Percentiles rank a stretch among this genome's conserved stretches.
Evolutionary conservation across 208 protist species (phyloP).

Genomic region (Leishmania arabica): DNA sequence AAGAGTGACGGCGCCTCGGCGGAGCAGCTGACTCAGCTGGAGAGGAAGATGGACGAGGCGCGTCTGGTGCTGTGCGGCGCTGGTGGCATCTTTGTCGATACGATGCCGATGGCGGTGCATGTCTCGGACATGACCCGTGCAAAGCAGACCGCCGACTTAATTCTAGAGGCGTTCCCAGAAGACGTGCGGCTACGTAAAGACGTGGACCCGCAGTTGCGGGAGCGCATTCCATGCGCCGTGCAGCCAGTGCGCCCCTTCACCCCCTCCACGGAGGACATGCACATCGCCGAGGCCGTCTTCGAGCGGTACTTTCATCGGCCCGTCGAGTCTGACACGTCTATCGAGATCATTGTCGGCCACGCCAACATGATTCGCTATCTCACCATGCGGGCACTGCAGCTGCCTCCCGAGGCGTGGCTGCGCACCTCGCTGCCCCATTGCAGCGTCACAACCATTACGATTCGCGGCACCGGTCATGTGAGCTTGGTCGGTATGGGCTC

Average conservation of each 20-base stretch:
- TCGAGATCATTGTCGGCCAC: conserved; percentile 84
- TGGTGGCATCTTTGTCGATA: conserved; percentile 37
- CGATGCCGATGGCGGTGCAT: conserved; percentile 39
- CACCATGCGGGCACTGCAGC: conserved; percentile 76
- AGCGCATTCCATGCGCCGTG: conserved; percentile 67
- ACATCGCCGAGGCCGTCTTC: conserved; percentile 51
- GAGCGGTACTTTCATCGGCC: conserved; percentile 76
- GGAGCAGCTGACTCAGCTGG: conserved; percentile 16
- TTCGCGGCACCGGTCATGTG: conserved; percentile 57
- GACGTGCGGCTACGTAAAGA: conserved; percentile 25
- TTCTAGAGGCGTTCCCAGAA: conserved; percentile 47
- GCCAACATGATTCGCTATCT: conserved; percentile 90
- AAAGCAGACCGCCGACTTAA: conserved; percentile 57
- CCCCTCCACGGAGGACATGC: conserved; percentile 45
- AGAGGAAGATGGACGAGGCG: conserved; percentile 17
- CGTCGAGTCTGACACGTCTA: conserved; percentile 21
- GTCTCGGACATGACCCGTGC: conserved; percentile 70
- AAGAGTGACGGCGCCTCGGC: conserved; percentile 7
- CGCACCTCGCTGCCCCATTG: conserved; percentile 71
- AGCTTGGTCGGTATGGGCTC: conserved; percentile 47
- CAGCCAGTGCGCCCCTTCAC: conserved; percentile 30
- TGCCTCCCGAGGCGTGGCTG: conserved; percentile 85
- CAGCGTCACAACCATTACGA: conserved; percentile 66
- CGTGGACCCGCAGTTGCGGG: conserved; percentile 49
- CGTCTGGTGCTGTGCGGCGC: not conserved